These are phyloP conservation scores for Phytophthora citricola DNA, from an alignment of 352 stramenopile species.

Conservation along the genomic window DNA sequence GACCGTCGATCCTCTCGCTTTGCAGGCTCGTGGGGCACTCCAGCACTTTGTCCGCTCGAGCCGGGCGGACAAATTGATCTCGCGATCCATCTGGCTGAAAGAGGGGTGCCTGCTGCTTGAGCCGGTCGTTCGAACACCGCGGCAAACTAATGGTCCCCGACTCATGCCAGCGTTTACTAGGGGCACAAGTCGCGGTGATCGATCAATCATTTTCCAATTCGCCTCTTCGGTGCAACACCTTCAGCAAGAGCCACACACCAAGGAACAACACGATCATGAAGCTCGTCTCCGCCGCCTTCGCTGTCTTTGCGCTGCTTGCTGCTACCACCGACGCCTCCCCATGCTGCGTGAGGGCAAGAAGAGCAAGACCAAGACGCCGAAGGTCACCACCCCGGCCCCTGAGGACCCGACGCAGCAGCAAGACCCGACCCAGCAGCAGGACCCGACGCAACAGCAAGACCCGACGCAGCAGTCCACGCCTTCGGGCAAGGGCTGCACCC, in stretches of 20 bases:
- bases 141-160: slow-evolving; percentile 11
- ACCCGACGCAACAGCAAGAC: slow-evolving; percentile 1
- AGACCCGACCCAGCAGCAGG: background rate
- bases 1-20: background rate
- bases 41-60: slow-evolving; percentile 9
- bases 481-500: slow-evolving; percentile 22
- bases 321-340: slow-evolving; percentile 14
- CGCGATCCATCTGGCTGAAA: background rate
- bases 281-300: slow-evolving; percentile 11
- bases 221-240: slow-evolving; percentile 2
- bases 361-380: slow-evolving; percentile 6
- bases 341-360: slow-evolving; percentile 25
- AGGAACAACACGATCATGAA: slow-evolving; percentile 8
- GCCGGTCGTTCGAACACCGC: slow-evolving; percentile 17
- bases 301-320: slow-evolving; percentile 14
- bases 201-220: slow-evolving; percentile 24
- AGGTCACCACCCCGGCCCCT: background rate
- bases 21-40: background rate
- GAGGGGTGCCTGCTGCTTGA: slow-evolving; percentile 2
- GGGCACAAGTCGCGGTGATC: no score
- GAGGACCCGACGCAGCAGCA: slow-evolving; percentile 13
- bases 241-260: background rate
- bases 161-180: slow-evolving; percentile 1
- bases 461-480: slow-evolving; percentile 6
- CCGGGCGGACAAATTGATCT: background rate